Conservation (phyloP, 164 flowering plant genomes). For the Vitis amurensis region DNA sequence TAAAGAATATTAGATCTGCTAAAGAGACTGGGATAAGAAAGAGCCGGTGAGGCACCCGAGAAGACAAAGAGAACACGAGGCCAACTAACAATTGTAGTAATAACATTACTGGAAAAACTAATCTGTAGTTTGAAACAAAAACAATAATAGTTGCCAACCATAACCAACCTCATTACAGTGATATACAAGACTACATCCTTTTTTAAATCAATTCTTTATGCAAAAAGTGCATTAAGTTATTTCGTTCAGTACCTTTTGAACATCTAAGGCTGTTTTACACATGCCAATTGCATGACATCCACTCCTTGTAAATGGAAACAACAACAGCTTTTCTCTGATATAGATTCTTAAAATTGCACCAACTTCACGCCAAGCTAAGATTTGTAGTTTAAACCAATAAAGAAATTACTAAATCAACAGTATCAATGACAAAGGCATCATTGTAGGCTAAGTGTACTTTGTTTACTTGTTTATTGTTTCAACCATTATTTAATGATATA, state of each 20-base stretch:
- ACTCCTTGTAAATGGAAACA: conserved; percentile 10
- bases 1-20: conserved; percentile 4
- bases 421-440: not conserved
- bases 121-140: conserved; percentile 26
- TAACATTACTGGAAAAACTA: conserved; percentile 24
- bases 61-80: not conserved
- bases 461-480: not conserved
- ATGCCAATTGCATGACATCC: conserved; percentile 6
- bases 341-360: not conserved
- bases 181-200: not conserved
- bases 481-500: not conserved
- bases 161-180: conserved; percentile 3
- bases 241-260: not conserved
- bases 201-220: not conserved
- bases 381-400: not conserved
- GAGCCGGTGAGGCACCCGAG: conserved; percentile 3
- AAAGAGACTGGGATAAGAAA: not conserved
- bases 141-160: conserved; percentile 16
- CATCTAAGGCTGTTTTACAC: conserved; percentile 17
- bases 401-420: conserved; percentile 1
- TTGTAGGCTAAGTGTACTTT: not conserved
- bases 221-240: not conserved
- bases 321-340: conserved; percentile 12
- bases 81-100: not conserved
- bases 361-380: not conserved